Evolutionary conservation across 345 rosid species (phyloP), one percentile per base, ranked within the genome.

Genomic region (Heritiera littoralis): DNA sequence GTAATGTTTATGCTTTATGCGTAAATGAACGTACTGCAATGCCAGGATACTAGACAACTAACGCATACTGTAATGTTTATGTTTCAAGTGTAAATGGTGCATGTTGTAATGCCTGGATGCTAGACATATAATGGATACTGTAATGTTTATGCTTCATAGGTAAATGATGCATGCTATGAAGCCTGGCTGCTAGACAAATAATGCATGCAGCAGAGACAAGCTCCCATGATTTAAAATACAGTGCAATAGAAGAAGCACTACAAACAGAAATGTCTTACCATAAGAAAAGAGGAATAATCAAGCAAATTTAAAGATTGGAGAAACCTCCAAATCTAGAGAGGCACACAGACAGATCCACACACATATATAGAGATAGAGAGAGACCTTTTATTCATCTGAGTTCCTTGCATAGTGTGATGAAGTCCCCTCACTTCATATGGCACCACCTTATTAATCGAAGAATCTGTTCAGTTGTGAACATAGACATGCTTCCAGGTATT

Each of bases 341-440:
- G 38, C 38, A 40, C 43, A 5, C 43, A 40, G 5, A 40, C 43
- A 40, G 5, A 40, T 5, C 3, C 6, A 40, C 6, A 40, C 43
- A 40, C 6, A 40, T 40, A 40, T 35, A 2, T 35, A 35, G 49
- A 46, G 49, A 46, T 48, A 17, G 51, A 35, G 66, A 71, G 48
- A 64, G 65, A 95, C 98, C 98, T 92, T 95, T 95, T 66, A 95
- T 95, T 81, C 98, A 79, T 86, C 98, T 86, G 80, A 95, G 98
- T 83, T 95, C 98, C 91, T 93, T 93, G 78, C 98, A 93, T 67
- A 95, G 90, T 7, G 98, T 95, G 72, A 95, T 95, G 89, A 95
- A 95, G 87, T 95, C 98, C n/a, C 98, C 98, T 98, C 98, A 95
- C 74, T 95, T 95, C 98, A 95, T 95, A 90, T 95, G 98, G 85